These are phyloP conservation scores for Filobasidium wieringae DNA, from an alignment of 768 basidiomycete genomes.

Conservation along the genomic window DNA sequence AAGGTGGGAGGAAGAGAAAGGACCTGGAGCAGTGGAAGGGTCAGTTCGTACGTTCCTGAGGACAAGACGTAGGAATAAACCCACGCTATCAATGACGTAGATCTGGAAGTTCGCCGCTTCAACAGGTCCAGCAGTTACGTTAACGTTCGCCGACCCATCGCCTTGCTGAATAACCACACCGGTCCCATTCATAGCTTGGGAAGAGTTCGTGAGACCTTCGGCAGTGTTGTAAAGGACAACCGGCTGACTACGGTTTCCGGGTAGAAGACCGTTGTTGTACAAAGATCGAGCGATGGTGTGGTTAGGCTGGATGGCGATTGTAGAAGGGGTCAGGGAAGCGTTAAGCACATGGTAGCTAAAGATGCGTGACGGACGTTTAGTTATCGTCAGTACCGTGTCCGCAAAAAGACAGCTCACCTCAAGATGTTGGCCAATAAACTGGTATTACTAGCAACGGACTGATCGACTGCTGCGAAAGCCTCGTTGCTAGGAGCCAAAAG, in stretches of 20 bases:
- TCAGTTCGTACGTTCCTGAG: background rate
- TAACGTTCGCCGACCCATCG: conserved; percentile 43
- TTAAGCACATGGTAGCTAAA: conserved; percentile 47
- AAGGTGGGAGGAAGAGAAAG: conserved; percentile 49
- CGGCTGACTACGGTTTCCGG: conserved; percentile 12
- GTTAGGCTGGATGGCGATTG: conserved; percentile 46
- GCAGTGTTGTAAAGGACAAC: conserved; percentile 20
- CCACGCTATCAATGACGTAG: conserved; percentile 25
- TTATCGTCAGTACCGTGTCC: conserved; percentile 14
- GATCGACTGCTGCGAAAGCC: conserved; percentile 44
- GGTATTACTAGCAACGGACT: conserved; percentile 36
- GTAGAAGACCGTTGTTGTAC: conserved; percentile 38
- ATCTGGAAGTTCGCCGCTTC: conserved; percentile 31
- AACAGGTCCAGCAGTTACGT: conserved; percentile 16
- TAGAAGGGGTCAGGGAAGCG: conserved; percentile 44
- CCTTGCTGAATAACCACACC: conserved; percentile 46
- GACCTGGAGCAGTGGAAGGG: conserved; percentile 24
- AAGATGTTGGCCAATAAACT: conserved; percentile 45
- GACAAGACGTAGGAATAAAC: background rate
- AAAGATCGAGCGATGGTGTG: conserved; percentile 56
- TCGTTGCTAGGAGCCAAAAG: conserved; percentile 11
- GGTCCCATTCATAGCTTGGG: no score
- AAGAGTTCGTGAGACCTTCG: conserved; percentile 6
- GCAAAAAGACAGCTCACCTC: conserved; percentile 19
- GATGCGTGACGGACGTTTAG: background rate